Conservation (phyloP, 148 eudicot species). For the Persicaria maculosa region DNA sequence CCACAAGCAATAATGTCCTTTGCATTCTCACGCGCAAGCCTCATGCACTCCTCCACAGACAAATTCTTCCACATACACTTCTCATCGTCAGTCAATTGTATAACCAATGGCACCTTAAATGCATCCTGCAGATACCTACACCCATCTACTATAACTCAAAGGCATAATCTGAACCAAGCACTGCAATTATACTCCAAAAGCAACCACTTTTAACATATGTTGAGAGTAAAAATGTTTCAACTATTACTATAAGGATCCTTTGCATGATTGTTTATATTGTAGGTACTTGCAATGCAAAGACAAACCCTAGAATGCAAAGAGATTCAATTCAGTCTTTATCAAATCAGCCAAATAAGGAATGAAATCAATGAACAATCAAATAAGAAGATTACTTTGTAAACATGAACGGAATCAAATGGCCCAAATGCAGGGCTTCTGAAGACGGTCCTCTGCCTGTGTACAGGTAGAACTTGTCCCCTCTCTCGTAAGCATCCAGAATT, state of each 20-base stretch:
- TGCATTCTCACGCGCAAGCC: constrained; percentile 98
- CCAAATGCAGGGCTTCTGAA: constrained; percentile 89
- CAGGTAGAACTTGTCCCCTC: constrained; percentile 76
- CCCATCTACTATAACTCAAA: constrained; percentile 20
- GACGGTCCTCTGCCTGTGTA: constrained; percentile 97
- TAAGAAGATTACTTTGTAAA: constrained; percentile 68
- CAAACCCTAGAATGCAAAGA: neutral
- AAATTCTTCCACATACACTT: constrained; percentile 96
- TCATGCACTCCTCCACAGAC: constrained; percentile 79
- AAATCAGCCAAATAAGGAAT: neutral
- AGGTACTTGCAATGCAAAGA: neutral
- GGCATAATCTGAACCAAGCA: neutral
- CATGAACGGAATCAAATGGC: constrained; percentile 94
- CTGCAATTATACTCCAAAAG: neutral
- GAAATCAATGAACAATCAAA: neutral
- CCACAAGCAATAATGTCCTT: constrained; percentile 99
- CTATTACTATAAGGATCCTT: neutral
- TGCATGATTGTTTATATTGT: neutral
- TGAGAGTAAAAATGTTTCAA: neutral
- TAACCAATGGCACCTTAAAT: constrained; percentile 93
- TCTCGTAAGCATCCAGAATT: constrained; percentile 77
- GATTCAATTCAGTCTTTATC: neutral
- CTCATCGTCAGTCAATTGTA: constrained; percentile 95
- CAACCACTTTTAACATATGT: neutral
- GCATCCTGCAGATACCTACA: constrained; percentile 96